Conservation (phyloP, 2,329 filamentous ascomycete species). For the Colletotrichum incanum region DNA sequence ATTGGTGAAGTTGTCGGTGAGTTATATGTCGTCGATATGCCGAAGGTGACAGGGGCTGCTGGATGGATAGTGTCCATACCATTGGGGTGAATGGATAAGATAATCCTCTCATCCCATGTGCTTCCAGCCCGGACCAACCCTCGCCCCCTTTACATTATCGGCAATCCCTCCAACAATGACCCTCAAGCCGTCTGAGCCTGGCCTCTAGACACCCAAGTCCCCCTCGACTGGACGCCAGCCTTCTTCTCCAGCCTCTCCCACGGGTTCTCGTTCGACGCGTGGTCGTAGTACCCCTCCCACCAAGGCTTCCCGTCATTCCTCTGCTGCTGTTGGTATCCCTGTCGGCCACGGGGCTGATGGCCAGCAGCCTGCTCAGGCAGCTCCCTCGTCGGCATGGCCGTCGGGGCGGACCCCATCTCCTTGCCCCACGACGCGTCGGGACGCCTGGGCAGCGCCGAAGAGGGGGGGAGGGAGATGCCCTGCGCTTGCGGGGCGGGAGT, state of each 20-base stretch:
- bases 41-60: not conserved
- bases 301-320: constrained; percentile 59
- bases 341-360: not conserved
- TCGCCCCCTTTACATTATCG: not conserved
- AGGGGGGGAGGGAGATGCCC: constrained; percentile 6
- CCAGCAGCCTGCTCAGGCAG: not conserved
- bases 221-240: constrained; percentile 60
- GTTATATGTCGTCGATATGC: not conserved
- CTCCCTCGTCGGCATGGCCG: constrained; percentile 27
- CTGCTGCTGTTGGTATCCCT: constrained; percentile 9
- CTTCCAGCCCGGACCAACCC: not conserved
- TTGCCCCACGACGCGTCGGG: constrained; percentile 41
- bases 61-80: not conserved
- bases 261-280: constrained; percentile 79
- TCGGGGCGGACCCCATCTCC: constrained; percentile 25
- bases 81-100: not conserved
- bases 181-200: constrained; percentile 19
- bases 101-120: not conserved
- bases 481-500: constrained; percentile 3
- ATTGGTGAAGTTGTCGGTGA: constrained; percentile 1
- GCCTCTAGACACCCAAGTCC: constrained; percentile 59
- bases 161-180: not conserved
- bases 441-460: constrained; percentile 29
- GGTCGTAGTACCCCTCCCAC: constrained; percentile 79
- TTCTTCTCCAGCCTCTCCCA: constrained; percentile 73